Percentiles rank a stretch among this genome's conserved stretches.
These are phyloP conservation scores for Hordeum marinum DNA, from an alignment of 176 grass and related monocot genomes.

Conservation along the genomic window DNA sequence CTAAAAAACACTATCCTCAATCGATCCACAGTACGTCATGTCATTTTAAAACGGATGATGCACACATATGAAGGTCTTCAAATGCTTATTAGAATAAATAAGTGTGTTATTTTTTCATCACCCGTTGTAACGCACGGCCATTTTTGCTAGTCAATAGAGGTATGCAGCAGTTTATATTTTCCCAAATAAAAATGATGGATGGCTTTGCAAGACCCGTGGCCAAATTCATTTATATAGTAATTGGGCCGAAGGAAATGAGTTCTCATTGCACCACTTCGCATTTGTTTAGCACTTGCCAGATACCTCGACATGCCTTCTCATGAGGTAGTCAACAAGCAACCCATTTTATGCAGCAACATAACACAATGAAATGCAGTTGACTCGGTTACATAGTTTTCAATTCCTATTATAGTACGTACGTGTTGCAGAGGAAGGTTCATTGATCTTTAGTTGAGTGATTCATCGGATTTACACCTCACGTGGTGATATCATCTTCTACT, in stretches of 20 bases:
- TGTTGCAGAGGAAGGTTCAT: neutral
- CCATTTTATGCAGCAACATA: neutral
- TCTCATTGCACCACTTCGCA: constrained; percentile 5
- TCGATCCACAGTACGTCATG: too few species aligned
- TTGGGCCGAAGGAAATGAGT: neutral
- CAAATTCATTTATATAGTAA: neutral
- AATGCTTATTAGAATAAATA: too few species aligned
- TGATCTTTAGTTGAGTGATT: neutral
- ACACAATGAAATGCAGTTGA: neutral
- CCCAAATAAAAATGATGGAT: too few species aligned
- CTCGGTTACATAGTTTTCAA: neutral
- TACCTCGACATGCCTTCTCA: neutral
- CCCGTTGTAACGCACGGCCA: too few species aligned
- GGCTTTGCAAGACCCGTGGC: too few species aligned
- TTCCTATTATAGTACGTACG: neutral
- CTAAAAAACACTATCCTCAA: too few species aligned
- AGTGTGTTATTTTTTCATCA: too few species aligned
- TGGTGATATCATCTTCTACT: constrained; percentile 7
- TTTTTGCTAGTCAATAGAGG: too few species aligned
- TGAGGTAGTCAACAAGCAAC: neutral
- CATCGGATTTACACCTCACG: constrained; percentile 2
- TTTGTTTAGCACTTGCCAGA: neutral
- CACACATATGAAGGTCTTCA: too few species aligned
- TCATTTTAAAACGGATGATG: too few species aligned
- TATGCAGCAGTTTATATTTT: too few species aligned